Evolutionary conservation across 345 rosid genomes (phyloP).

Genomic region (Euclidium syriacum): DNA sequence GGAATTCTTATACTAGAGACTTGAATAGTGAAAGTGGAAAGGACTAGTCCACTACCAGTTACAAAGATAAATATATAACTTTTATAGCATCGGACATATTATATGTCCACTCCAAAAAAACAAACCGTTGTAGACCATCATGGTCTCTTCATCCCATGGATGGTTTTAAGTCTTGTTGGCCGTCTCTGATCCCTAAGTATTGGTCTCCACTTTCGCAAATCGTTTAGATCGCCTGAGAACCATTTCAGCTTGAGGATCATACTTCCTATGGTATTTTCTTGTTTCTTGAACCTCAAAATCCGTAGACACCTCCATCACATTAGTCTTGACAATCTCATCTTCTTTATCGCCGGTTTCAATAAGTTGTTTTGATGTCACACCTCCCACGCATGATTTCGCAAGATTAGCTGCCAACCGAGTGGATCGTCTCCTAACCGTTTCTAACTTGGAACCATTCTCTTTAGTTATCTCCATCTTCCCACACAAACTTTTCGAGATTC

Average conservation of each 20-base stretch:
- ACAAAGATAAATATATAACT: too few species aligned
- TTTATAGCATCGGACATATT: too few species aligned
- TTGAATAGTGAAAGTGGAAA: too few species aligned
- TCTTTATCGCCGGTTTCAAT: not conserved
- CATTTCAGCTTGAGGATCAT: not conserved
- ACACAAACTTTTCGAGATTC: not conserved
- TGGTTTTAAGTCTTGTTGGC: not conserved
- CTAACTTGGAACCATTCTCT: not conserved
- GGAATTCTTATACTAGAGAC: too few species aligned
- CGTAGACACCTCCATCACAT: too few species aligned
- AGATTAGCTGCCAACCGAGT: not conserved
- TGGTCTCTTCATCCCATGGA: too few species aligned
- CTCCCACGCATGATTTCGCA: not conserved
- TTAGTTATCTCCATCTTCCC: too few species aligned
- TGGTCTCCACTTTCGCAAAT: not conserved
- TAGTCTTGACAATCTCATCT: not conserved
- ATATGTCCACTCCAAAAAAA: too few species aligned
- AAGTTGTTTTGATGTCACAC: constrained; percentile 1
- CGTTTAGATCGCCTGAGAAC: not conserved
- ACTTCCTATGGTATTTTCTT: not conserved
- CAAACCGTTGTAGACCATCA: too few species aligned
- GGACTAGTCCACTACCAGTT: too few species aligned
- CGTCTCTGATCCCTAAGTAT: not conserved
- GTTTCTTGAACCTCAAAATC: not conserved
- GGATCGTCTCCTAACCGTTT: not conserved